phyloP scores from a whole-genome alignment of 225 moss, liverwort and hornwort genomes.

The Sphagnum tenellum region DNA sequence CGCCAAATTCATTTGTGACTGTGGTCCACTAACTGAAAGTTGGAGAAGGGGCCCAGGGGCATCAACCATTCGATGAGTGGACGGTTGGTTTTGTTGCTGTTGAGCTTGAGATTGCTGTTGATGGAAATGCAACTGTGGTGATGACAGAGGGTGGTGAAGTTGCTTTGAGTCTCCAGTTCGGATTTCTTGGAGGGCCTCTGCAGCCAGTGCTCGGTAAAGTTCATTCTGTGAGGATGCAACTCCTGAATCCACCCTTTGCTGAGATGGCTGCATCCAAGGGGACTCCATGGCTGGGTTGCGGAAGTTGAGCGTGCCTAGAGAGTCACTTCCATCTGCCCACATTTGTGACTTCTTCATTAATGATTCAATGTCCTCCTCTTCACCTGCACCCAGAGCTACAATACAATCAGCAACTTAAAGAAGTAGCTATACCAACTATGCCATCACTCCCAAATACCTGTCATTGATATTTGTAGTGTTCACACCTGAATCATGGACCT shows the following conservation, averaged over 20 bases:
- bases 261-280: conserved; percentile 61
- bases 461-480: too few species aligned
- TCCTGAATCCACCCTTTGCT: conserved; percentile 41
- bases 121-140: conserved; percentile 49
- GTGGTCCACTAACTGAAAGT: conserved; percentile 66
- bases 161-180: conserved; percentile 73
- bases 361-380: conserved; percentile 57
- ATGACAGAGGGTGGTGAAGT: conserved; percentile 41
- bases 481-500: background rate
- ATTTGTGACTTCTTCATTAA: conserved; percentile 61
- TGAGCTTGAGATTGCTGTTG: conserved; percentile 8
- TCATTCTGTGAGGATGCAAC: conserved; percentile 44
- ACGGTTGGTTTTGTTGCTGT: conserved; percentile 37
- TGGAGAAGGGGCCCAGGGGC: conserved; percentile 69
- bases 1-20: conserved; percentile 50
- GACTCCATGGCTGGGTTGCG: conserved; percentile 45
- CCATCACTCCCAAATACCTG: too few species aligned
- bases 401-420: background rate
- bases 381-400: conserved; percentile 40
- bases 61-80: conserved; percentile 57
- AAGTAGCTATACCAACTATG: background rate
- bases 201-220: conserved; percentile 75
- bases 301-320: conserved; percentile 23
- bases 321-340: conserved; percentile 46
- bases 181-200: conserved; percentile 86